phyloP scores from a whole-genome alignment of 2,329 filamentous ascomycete genomes.

The Esteya vermicola region DNA sequence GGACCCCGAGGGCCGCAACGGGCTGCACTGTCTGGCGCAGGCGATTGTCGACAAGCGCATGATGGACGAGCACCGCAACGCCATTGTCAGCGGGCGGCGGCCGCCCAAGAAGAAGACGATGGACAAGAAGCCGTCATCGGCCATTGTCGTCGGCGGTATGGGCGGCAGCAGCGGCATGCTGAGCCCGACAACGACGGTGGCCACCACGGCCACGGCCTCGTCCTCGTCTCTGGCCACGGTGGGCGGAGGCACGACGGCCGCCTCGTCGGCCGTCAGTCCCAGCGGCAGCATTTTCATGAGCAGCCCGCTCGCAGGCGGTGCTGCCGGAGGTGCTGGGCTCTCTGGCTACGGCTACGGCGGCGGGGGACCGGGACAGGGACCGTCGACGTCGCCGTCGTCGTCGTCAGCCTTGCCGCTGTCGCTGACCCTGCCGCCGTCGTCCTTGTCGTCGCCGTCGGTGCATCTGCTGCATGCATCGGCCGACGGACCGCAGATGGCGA shows the following conservation, averaged over 20 bases:
- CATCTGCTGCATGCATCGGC: slow-evolving; percentile 7
- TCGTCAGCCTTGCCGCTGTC: too few relatives aligned
- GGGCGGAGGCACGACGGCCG: too few relatives aligned
- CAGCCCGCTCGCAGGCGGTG: too few relatives aligned
- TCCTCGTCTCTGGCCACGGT: slow-evolving; percentile 3
- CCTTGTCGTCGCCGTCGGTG: too few relatives aligned
- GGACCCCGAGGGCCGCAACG: slow-evolving; percentile 36
- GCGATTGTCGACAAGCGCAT: slow-evolving; percentile 29
- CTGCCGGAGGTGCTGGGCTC: too few relatives aligned
- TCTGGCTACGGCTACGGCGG: too few relatives aligned
- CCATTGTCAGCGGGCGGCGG: slow-evolving; percentile 13
- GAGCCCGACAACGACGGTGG: background rate
- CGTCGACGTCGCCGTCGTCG: too few relatives aligned
- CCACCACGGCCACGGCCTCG: slow-evolving; percentile 2
- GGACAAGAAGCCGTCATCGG: slow-evolving; percentile 18
- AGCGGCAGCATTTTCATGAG: background rate
- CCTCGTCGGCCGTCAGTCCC: background rate
- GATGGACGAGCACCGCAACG: slow-evolving; percentile 19
- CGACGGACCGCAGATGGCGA: slow-evolving; percentile 12
- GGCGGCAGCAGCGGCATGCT: background rate
- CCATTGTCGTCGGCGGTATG: too few relatives aligned
- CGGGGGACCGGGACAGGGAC: too few relatives aligned
- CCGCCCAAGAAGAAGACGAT: slow-evolving; percentile 23
- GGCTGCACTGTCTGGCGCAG: slow-evolving; percentile 42
- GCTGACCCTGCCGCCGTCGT: too few relatives aligned